Evolutionary conservation across 176 grass and related monocot species (phyloP).

Genomic region (Phragmites australis): DNA sequence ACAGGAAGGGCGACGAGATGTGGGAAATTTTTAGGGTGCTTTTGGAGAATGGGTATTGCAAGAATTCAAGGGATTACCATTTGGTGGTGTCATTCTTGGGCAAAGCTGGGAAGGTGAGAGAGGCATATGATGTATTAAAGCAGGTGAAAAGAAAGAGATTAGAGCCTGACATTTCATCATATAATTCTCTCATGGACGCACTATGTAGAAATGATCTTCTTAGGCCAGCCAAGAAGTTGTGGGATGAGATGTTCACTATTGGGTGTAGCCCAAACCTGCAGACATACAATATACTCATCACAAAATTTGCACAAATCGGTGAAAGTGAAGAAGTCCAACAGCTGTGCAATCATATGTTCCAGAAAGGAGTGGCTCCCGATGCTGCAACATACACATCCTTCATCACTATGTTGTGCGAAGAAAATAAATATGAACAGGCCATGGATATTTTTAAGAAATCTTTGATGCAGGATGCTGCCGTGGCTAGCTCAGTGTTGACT

Average conservation of each 20-base stretch:
- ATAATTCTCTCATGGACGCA: conserved; percentile 81
- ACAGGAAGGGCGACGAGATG: conserved; percentile 52
- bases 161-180: conserved; percentile 63
- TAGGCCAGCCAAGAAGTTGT: conserved; percentile 90
- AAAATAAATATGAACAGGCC: conserved; percentile 63
- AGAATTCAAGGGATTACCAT: conserved; percentile 53
- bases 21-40: conserved; percentile 63
- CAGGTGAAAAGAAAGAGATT: conserved; percentile 70
- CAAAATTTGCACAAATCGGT: conserved; percentile 65
- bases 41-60: conserved; percentile 59
- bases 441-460: conserved; percentile 49
- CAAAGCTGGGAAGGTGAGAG: conserved; percentile 82
- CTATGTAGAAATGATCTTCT: conserved; percentile 78
- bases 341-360: conserved; percentile 77
- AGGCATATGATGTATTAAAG: conserved; percentile 86
- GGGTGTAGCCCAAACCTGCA: conserved; percentile 71
- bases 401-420: conserved; percentile 63
- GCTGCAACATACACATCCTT: conserved; percentile 54
- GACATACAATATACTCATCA: conserved; percentile 87
- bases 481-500: conserved; percentile 48
- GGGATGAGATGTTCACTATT: conserved; percentile 95
- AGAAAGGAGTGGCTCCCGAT: conserved; percentile 64
- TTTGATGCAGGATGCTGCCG: conserved; percentile 41
- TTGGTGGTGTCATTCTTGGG: conserved; percentile 78
- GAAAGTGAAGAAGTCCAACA: conserved; percentile 60